Evolutionary conservation across 2,329 filamentous ascomycete species (phyloP).

Genomic region (Ophiostoma fasciatum): DNA sequence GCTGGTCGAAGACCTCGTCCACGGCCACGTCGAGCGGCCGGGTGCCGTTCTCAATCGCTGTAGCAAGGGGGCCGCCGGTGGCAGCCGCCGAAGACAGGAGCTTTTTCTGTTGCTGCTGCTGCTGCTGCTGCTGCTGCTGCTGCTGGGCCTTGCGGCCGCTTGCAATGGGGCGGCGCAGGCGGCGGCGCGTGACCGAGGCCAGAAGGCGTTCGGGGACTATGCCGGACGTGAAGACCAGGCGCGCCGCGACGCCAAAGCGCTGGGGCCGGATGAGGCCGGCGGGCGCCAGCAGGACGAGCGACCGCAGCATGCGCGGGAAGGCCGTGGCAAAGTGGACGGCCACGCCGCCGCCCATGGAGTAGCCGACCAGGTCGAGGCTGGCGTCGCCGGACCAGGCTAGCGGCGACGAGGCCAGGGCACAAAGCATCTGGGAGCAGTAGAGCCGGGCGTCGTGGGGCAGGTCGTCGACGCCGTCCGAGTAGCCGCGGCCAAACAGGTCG

Average conservation of each 20-base stretch:
- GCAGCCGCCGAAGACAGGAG: too few relatives aligned
- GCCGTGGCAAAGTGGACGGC: slow-evolving; percentile 57
- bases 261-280: slow-evolving; percentile 52
- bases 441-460: slow-evolving; percentile 59
- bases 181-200: slow-evolving; percentile 29
- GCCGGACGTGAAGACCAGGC: slow-evolving; percentile 39
- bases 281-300: slow-evolving; percentile 64
- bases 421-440: slow-evolving; percentile 57
- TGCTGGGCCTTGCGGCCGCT: slow-evolving; percentile 18
- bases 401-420: slow-evolving; percentile 54
- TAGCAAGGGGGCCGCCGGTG: too few relatives aligned
- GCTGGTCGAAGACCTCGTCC: slow-evolving; percentile 24
- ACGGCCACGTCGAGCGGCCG: slow-evolving; percentile 23
- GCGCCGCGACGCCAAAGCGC: slow-evolving; percentile 34
- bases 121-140: background rate
- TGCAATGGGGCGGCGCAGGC: slow-evolving; percentile 37
- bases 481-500: slow-evolving; percentile 56
- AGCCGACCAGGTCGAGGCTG: slow-evolving; percentile 57
- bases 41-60: too few relatives aligned
- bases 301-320: slow-evolving; percentile 55
- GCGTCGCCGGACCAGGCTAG: slow-evolving; percentile 47
- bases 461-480: slow-evolving; percentile 47
- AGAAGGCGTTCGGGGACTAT: slow-evolving; percentile 38
- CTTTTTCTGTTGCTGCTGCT: slow-evolving; percentile 3
- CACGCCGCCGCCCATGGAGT: slow-evolving; percentile 71